Evolutionary conservation across 208 protist genomes (phyloP), one percentile per base, ranked within the genome.

Genomic region (Wallacemonas collosoma): DNA sequence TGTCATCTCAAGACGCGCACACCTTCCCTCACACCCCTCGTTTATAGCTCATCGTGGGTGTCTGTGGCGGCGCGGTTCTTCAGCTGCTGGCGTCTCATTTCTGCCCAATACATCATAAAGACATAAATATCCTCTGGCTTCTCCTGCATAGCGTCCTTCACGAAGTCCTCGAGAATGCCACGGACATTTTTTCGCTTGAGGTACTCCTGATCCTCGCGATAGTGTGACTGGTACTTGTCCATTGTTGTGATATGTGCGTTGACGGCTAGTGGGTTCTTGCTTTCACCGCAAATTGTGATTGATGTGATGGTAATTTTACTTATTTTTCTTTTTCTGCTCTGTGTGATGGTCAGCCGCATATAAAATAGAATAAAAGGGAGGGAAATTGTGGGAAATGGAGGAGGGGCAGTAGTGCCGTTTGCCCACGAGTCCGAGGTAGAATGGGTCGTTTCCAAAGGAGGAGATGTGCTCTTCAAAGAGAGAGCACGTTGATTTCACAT

Each of bases 141-240:
- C 0, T 86, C 87, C 11, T 74, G 65, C 44, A 89, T 75, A 2
- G 83, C 75, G 67, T 90, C 88, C 9, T 76, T 72, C 7, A 88
- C 76, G 50, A 93, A 86, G 35, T 76, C 45, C 74, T 91, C 73
- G 8, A 93, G 66, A 3, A 91, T 68, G 41, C 68, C 68, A 26
- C 79, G 83, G 50, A 91, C 81, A 43, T 83, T 75, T 35, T 83
- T 75, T 9, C 74, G 72, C 50, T 88, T 71, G 56, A 94, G 68
- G 71, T 91, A 94, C 66, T 73, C 80, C 73, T 80, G 81, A 73
- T 83, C 83, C 69, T 81, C 76, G 17, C 76, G 54, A 51, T 68
- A 75, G 48, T 69, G 72, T 3, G 3, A 60, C 39, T 72, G 55
- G 15, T 38, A 48, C 35, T 38, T 39, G 35, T 62, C 39, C 54